These are phyloP conservation scores for Metarhizium album DNA, from an alignment of 2,329 filamentous ascomycete species.

Conservation along the genomic window DNA sequence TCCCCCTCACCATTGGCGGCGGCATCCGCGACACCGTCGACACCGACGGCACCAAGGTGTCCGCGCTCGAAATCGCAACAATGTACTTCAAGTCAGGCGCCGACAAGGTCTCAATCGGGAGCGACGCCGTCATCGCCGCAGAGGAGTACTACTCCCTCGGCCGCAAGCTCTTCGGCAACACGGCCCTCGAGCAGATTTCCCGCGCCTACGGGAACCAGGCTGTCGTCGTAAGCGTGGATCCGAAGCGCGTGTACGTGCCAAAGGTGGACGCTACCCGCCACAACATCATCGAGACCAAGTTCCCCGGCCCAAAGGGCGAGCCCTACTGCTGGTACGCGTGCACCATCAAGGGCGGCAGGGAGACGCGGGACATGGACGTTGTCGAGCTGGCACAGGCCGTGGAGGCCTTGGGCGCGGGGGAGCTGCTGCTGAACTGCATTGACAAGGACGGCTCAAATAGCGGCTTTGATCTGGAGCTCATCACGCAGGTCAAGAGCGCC, in stretches of 20 bases:
- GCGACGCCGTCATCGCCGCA: constrained; percentile 84
- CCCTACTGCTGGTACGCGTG: constrained; percentile 92
- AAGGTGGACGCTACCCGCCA: constrained; percentile 63
- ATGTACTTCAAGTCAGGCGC: constrained; percentile 97
- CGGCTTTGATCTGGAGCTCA: constrained; percentile 89
- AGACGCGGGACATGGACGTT: constrained; percentile 89
- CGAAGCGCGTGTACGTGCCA: constrained; percentile 78
- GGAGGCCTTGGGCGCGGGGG: constrained; percentile 89
- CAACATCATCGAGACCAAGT: constrained; percentile 57
- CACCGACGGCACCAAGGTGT: constrained; percentile 74
- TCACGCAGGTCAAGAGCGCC: constrained; percentile 75
- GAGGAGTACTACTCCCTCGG: constrained; percentile 76
- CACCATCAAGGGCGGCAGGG: constrained; percentile 89
- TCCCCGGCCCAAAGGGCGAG: constrained; percentile 65
- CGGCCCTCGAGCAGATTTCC: constrained; percentile 92
- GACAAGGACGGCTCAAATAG: constrained; percentile 92
- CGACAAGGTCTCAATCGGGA: constrained; percentile 95
- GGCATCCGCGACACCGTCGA: constrained; percentile 91
- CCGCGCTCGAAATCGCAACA: constrained; percentile 83
- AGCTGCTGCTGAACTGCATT: constrained; percentile 94
- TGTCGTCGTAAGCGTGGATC: constrained; percentile 91
- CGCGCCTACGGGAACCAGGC: constrained; percentile 91
- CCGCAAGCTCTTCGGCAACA: constrained; percentile 61
- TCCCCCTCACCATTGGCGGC: constrained; percentile 89
- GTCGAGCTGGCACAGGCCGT: constrained; percentile 79